Evolutionary conservation across 345 rosid genomes (phyloP), one percentile per base, ranked within the genome.

Genomic region (Lepidium aucheri): DNA sequence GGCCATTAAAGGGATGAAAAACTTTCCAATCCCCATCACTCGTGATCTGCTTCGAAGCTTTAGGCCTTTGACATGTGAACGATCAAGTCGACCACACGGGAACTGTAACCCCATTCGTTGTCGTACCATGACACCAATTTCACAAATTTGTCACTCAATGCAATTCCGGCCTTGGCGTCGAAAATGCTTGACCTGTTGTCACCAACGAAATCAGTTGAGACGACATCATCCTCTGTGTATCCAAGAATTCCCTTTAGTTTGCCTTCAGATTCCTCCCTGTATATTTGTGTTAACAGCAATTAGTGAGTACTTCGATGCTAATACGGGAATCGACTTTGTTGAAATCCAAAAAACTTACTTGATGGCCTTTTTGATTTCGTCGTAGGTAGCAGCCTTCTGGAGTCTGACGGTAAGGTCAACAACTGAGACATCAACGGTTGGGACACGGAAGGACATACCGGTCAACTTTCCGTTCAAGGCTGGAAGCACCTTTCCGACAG

Each of bases 371-470:
- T 91, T 88, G 77, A 89, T 84, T 2, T 85, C 84, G 1, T 80
- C 92, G 50, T 91, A 91, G 34, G 90, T 76, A 16, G 96, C 89
- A 49, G 61, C 33, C 76, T 86, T 88, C 86, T 80, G 81, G 49
- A 88, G 90, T 74, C 87, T 83, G 9, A 86, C 98, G 1, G 96
- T 91, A 13, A 91, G 91, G 60, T 88, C 97, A 53, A 91, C 97
- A 53, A 91, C 97, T 9, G 96, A 86, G 4, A 91, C 96, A 61
- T 91, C 97, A 3, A 84, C 96, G 0, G 91, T 91, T 3, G 96
- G 97, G 10, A 91, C 97, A 36, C 97, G 91, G 91, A 91, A 88
- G 45, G 97, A n/a, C 97, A 91, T 91, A 70, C 97, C 97, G 1
- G 97, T 86, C 79, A 88, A 70, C 76, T 88, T 91, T 20, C 97